These are phyloP conservation scores for Lepidium aucheri DNA, from an alignment of 345 rosid genomes.

Conservation along the genomic window DNA sequence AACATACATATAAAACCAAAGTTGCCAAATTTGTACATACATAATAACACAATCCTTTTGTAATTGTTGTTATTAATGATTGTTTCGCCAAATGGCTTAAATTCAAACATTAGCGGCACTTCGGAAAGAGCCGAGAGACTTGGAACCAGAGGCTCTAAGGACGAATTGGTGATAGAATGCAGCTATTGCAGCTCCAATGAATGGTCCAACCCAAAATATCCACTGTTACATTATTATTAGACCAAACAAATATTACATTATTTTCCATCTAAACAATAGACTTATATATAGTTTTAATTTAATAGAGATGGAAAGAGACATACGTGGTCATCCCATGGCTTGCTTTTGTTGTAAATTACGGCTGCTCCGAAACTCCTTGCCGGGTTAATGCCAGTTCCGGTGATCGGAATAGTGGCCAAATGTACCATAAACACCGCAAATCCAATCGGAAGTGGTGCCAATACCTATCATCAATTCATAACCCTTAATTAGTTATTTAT, in stretches of 20 bases:
- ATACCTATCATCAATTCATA: conserved; percentile 37
- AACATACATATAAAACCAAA: neutral
- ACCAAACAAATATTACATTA: neutral
- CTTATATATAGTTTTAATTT: too few relatives aligned
- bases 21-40: conserved; percentile 14
- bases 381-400: conserved; percentile 95
- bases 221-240: conserved; percentile 29
- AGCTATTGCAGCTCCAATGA: conserved; percentile 60
- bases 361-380: conserved; percentile 98
- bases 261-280: neutral
- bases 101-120: conserved; percentile 44
- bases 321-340: conserved; percentile 96
- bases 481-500: neutral
- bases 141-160: conserved; percentile 64
- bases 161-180: conserved; percentile 56
- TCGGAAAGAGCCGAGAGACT: conserved; percentile 85
- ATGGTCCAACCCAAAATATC: conserved; percentile 73
- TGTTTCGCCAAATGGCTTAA: conserved; percentile 1
- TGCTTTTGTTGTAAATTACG: conserved; percentile 56
- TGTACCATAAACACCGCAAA: conserved; percentile 97
- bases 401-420: conserved; percentile 82
- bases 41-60: conserved; percentile 13
- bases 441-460: conserved; percentile 96
- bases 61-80: neutral
- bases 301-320: neutral